Evolutionary conservation across 352 stramenopile genomes (phyloP).

Genomic region (Thraustochytrium aureum): DNA sequence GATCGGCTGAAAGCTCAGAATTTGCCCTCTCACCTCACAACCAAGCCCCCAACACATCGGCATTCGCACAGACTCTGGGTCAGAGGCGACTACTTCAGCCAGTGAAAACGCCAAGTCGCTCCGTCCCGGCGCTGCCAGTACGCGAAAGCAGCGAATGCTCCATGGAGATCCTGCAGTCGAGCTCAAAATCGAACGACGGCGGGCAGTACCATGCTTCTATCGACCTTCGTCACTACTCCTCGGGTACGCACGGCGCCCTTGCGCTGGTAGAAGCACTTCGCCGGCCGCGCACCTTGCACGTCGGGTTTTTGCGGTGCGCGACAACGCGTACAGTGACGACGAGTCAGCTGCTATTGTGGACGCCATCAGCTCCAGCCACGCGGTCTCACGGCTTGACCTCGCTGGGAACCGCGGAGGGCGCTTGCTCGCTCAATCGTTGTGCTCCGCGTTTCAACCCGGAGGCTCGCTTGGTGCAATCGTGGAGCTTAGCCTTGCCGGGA

Average conservation of each 20-base stretch:
- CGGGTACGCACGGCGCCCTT: background rate
- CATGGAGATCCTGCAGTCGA: too few species aligned
- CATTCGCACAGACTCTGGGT: too few species aligned
- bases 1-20: too few species aligned
- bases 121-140: too few species aligned
- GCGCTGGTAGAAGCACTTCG: background rate
- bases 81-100: too few species aligned
- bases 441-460: background rate
- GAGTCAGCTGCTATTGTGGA: background rate
- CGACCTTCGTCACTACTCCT: background rate
- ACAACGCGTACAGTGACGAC: slow-evolving; percentile 5
- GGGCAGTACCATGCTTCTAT: too few species aligned
- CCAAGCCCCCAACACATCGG: too few species aligned
- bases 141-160: too few species aligned
- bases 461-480: background rate
- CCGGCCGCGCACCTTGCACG: background rate
- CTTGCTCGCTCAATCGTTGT: background rate
- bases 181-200: too few species aligned
- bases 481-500: slow-evolving; percentile 16
- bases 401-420: background rate
- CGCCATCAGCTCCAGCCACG: background rate
- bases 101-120: too few species aligned
- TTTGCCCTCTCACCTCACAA: too few species aligned
- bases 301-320: background rate
- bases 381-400: background rate